Conservation (phyloP, 495 filamentous ascomycete genomes). For the Hyaloscypha hepaticicola region DNA sequence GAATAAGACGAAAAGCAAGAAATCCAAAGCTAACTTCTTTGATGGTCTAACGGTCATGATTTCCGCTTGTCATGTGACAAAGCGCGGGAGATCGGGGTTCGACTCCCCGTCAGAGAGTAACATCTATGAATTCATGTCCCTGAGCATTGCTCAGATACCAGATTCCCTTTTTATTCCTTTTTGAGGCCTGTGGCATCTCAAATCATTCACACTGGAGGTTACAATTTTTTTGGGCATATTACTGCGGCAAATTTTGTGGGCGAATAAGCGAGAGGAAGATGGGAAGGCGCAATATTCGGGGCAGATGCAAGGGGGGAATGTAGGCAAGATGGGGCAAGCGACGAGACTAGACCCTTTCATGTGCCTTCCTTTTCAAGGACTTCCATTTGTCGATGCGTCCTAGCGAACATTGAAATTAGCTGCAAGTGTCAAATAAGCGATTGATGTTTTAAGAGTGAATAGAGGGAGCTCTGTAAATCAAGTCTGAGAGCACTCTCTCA, state of each 20-base stretch:
- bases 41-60: constrained; percentile 47
- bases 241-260: too few species aligned
- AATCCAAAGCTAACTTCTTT: constrained; percentile 23
- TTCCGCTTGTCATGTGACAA: constrained; percentile 42
- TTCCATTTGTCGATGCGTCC: not conserved
- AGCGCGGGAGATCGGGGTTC: constrained; percentile 32
- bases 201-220: too few species aligned
- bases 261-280: not conserved
- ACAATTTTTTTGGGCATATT: not conserved
- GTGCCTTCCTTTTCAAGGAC: not conserved
- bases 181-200: too few species aligned
- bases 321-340: too few species aligned
- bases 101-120: constrained; percentile 32
- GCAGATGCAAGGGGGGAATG: too few species aligned
- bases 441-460: not conserved
- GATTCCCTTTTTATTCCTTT: constrained; percentile 1
- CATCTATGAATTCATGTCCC: constrained; percentile 21
- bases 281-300: too few species aligned
- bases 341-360: not conserved
- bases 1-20: too few species aligned
- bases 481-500: not conserved
- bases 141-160: constrained; percentile 18
- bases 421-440: not conserved
- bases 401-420: not conserved
- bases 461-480: not conserved